Evolutionary conservation across 1,284 basidiomycete genomes (phyloP).

Genomic region (Anthracocystis setariae): DNA sequence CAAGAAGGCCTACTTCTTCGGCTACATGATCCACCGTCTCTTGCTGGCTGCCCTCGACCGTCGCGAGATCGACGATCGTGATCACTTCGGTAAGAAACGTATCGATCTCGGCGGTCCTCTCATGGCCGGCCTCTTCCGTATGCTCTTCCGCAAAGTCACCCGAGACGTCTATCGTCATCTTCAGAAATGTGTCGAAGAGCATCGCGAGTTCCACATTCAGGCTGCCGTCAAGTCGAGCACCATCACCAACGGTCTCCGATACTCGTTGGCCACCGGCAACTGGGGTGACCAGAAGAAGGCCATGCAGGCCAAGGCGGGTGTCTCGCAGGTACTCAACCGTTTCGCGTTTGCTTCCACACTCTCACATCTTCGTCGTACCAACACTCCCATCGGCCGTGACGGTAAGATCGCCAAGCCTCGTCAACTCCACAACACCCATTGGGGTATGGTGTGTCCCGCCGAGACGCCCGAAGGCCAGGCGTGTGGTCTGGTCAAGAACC

Average conservation of each 20-base stretch:
- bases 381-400: constrained; percentile 96
- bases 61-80: constrained; percentile 95
- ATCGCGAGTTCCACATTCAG: constrained; percentile 92
- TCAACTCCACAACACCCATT: constrained; percentile 98
- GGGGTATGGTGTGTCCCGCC: constrained; percentile 97
- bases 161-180: constrained; percentile 96
- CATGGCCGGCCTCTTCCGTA: constrained; percentile 93
- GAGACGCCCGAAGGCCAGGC: constrained; percentile 99
- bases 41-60: constrained; percentile 91
- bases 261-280: constrained; percentile 97
- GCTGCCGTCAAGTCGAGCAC: constrained; percentile 91
- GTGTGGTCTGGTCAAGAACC: constrained; percentile 98
- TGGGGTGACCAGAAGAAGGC: constrained; percentile 99
- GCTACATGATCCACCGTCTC: constrained; percentile 99
- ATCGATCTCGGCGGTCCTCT: constrained; percentile 95
- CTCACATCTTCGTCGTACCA: constrained; percentile 96
- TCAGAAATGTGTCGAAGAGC: constrained; percentile 93
- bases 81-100: constrained; percentile 99
- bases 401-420: constrained; percentile 99
- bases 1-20: constrained; percentile 99
- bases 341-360: constrained; percentile 99
- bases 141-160: constrained; percentile 95
- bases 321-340: constrained; percentile 97
- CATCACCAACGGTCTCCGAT: constrained; percentile 97
- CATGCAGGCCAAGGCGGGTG: constrained; percentile 94